A percentile compares a stretch with the other conserved stretches of the same genome.
Evolutionary conservation across 768 basidiomycete genomes (phyloP).

Genomic region (Tulasnella calospora): DNA sequence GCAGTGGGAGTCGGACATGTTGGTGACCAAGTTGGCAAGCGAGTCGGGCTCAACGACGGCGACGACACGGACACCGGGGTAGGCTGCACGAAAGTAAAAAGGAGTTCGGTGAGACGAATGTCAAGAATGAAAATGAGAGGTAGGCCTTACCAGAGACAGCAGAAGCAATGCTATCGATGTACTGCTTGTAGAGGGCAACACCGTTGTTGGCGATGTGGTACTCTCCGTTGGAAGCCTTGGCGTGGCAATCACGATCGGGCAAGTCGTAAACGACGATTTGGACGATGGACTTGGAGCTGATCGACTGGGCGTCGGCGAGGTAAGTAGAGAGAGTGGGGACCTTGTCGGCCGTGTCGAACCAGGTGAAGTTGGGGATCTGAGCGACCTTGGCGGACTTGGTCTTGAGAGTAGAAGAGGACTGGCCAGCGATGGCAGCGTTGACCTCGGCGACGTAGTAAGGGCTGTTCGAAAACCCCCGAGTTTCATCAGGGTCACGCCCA

Average conservation of each 20-base stretch:
- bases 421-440: slow-evolving; percentile 45
- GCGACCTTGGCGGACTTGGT: slow-evolving; percentile 52
- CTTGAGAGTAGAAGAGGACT: slow-evolving; percentile 47
- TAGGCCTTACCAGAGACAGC: slow-evolving; percentile 48
- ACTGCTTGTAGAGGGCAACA: slow-evolving; percentile 40
- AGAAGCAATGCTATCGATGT: slow-evolving; percentile 60
- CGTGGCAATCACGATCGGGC: slow-evolving; percentile 47
- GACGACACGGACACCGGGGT: slow-evolving; percentile 57
- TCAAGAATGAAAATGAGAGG: background rate
- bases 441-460: slow-evolving; percentile 57
- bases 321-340: slow-evolving; percentile 54
- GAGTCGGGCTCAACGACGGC: slow-evolving; percentile 66
- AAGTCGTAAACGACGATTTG: slow-evolving; percentile 49
- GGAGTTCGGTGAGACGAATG: background rate
- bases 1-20: slow-evolving; percentile 56
- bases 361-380: slow-evolving; percentile 59
- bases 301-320: slow-evolving; percentile 51
- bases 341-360: slow-evolving; percentile 57
- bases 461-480: background rate
- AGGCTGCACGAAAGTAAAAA: slow-evolving; percentile 35
- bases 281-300: slow-evolving; percentile 42
- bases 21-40: slow-evolving; percentile 64
- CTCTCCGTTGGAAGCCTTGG: slow-evolving; percentile 38
- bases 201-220: slow-evolving; percentile 36
- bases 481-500: too few species aligned